Conservation (phyloP, 2,329 filamentous ascomycete species). For the Trichophyton simii region DNA sequence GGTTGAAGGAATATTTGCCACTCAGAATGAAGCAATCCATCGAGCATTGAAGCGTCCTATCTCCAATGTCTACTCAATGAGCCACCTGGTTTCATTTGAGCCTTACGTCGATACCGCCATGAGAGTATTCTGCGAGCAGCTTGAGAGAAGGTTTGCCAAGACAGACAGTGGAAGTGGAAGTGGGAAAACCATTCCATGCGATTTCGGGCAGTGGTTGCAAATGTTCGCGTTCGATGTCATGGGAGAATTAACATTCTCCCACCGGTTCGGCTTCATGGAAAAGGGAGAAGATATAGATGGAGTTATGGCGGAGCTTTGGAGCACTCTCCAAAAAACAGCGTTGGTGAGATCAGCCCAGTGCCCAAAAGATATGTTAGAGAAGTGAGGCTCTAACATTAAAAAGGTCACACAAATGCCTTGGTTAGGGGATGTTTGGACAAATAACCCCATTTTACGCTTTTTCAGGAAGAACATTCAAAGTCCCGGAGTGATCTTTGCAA, state of each 20-base stretch:
- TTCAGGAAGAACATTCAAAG: conserved; percentile 53
- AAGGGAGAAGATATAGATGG: conserved; percentile 8
- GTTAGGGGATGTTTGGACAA: conserved; percentile 56
- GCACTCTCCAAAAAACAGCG: background rate
- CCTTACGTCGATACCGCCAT: background rate
- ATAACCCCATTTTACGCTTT: conserved; percentile 61
- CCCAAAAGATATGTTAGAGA: background rate
- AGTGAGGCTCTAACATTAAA: background rate
- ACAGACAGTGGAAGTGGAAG: background rate
- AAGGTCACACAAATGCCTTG: conserved; percentile 63
- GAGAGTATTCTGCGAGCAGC: background rate
- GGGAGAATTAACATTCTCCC: conserved; percentile 19
- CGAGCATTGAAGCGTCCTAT: background rate
- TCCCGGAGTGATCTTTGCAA: conserved; percentile 54
- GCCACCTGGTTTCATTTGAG: background rate
- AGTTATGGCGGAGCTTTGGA: background rate
- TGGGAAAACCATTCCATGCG: conserved; percentile 2
- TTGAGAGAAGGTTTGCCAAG: background rate
- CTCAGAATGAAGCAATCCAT: background rate
- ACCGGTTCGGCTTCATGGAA: conserved; percentile 18
- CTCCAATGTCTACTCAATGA: conserved; percentile 2
- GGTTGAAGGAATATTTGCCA: conserved; percentile 1
- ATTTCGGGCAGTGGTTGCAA: conserved; percentile 14
- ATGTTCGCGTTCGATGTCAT: conserved; percentile 19
- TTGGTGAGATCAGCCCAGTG: background rate